These are phyloP conservation scores for Phyllosticta citrichinensis DNA, from an alignment of 2,329 filamentous ascomycete genomes.

Conservation along the genomic window DNA sequence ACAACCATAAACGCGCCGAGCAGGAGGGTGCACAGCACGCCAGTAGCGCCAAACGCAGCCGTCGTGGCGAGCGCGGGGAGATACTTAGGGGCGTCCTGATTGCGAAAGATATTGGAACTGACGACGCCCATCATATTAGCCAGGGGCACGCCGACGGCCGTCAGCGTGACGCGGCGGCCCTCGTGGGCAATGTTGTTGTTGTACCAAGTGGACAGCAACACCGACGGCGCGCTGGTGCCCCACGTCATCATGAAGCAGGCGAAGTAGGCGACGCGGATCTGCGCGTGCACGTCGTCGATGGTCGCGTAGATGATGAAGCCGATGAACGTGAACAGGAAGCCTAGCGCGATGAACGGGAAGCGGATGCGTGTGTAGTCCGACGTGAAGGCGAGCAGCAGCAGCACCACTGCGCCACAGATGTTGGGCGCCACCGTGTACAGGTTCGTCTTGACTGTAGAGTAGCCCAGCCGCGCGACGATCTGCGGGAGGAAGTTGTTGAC, in stretches of 20 bases:
- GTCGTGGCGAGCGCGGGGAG: constrained; percentile 56
- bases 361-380: constrained; percentile 58
- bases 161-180: constrained; percentile 58
- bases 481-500: constrained; percentile 50
- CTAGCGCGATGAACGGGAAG: constrained; percentile 64
- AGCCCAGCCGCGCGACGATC: constrained; percentile 45
- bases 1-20: constrained; percentile 54
- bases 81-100: constrained; percentile 32
- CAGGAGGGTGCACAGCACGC: constrained; percentile 44
- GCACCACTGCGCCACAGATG: constrained; percentile 60
- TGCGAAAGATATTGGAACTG: constrained; percentile 41
- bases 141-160: constrained; percentile 61
- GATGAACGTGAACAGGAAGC: constrained; percentile 63
- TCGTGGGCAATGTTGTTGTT: constrained; percentile 79
- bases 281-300: constrained; percentile 44
- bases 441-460: constrained; percentile 56
- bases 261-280: constrained; percentile 61
- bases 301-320: constrained; percentile 72
- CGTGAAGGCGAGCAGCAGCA: constrained; percentile 61
- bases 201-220: constrained; percentile 61
- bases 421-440: constrained; percentile 76
- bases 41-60: constrained; percentile 52
- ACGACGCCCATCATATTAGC: constrained; percentile 71
- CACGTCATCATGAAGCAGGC: constrained; percentile 76
- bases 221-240: constrained; percentile 65